Base-by-base conservation (phyloP, 371 early-diverging fungal species). In the Coemansia sp. region DNA sequence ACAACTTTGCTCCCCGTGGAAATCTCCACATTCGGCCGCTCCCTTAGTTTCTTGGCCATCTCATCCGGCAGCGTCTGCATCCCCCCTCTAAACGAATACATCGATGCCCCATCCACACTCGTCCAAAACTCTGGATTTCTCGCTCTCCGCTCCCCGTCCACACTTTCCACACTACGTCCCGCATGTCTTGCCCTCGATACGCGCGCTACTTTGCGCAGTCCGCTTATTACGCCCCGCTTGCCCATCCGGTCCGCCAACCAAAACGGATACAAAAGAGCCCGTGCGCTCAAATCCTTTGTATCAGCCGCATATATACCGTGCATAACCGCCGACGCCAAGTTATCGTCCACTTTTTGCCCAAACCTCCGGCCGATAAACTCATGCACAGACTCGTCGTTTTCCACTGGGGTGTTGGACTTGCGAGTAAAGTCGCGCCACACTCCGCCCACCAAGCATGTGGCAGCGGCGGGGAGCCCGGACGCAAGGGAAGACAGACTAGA, bases 281-380 rank as follows among this genome's bases (percentile, higher is more conserved):
- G 80, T 0, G 92, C 83, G 39, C 92, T 92, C 8, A 96, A 83
- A 59, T 83, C 72, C 48, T 83, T 86, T 2, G 84, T 82, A 74
- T 97, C 92, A 0, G 95, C 95, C 0, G 95, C 96, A 81, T 95
- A 97, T 51, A 97, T 92, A 0, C 98, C 98, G 68, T 93, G 95
- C 37, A 93, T 85, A 42, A 95, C 79, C 2, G 95, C 93, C 24
- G 94, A 92, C 26, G 95, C 85, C 61, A 97, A 60, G 52, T 82
- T 83, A 61, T 91, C 85, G 50, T 90, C 88, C 3, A 92, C 72
- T 0, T 68, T 69, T 16, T 66, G 61, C n/a, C 89, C 87, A 69
- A 97, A 92, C 5, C 96, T 83, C n/a, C 93, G 83, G 16, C 81
- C 63, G 3, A 92, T 80, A 76, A 96, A 91, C 27, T 69, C 71